Base-by-base conservation (phyloP, 2,329 filamentous ascomycete genomes). In the Hypoxylon sp. region DNA sequence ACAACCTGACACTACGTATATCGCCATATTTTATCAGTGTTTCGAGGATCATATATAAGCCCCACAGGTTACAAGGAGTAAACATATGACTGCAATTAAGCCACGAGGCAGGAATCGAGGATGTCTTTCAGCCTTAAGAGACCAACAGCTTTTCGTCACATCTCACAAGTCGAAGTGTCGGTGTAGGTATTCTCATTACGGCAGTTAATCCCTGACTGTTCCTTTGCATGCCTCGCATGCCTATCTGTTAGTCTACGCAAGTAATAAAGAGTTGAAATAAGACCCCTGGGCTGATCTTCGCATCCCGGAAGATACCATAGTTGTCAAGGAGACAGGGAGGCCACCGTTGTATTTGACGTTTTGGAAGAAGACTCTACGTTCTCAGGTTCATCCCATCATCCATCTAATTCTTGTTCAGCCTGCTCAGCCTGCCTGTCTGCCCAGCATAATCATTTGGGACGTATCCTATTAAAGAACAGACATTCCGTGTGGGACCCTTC, bases 1-100 rank as follows among this genome's bases (percentile, higher is more conserved):
- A 26, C 54, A 50, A 59, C 13, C 32, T n/a, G 32, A 37, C 32
- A 37, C n/a, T 13, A 37, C 55, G 51, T 54, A 57, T 48, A 62
- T 62, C 34, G 57, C 55, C 32, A 56, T 49, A 60, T 55, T 49
- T 34, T 43, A 24, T 43, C 55, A 54, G 41, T 58, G 43, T 62
- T 62, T 62, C 52, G 60, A 60, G 56, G 65, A 62, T 39, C 41
- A 54, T 41, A 57, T 59, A 56, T 63, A 63, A 63, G 51, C 64
- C 34, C 34, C 28, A 19, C 24, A 15, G 49, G 47, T 39, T 22
- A 28, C 6, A 37, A 20, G 37, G 15, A n/a, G 37, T 47, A 47
- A 28, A 26, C 37, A 41, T 19, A 15, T 30, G 41, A 34, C 41
- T 17, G 30, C 6, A 22, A 4, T 19, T 41, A 10, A 11, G 22